phyloP scores from a whole-genome alignment of 2,329 filamentous ascomycete species.

The Fusarium denticulatum region DNA sequence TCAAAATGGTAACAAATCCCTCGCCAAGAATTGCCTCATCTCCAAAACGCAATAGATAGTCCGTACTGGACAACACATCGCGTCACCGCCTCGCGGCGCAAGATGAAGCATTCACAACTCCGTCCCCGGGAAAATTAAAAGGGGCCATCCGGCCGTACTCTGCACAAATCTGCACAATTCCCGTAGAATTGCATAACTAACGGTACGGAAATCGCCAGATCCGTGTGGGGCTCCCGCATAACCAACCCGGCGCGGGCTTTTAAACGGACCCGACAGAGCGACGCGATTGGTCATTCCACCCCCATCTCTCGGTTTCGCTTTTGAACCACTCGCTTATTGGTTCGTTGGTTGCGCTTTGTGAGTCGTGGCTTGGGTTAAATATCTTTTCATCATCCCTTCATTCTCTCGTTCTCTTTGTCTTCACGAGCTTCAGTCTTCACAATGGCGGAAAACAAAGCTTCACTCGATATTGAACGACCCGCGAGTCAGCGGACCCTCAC shows the following conservation, averaged over 20 bases:
- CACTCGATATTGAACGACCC: constrained; percentile 10
- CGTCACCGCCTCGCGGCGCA: rapidly evolving
- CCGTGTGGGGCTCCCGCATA: constrained; percentile 27
- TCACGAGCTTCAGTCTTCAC: not conserved
- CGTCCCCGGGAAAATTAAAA: not conserved
- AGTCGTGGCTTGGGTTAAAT: constrained; percentile 9
- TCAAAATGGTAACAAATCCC: rapidly evolving
- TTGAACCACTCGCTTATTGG: not conserved
- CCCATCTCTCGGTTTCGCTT: not conserved
- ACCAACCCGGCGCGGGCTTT: not conserved
- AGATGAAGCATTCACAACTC: not conserved
- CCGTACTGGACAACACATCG: rapidly evolving
- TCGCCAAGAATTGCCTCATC: rapidly evolving
- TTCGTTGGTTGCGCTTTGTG: not conserved
- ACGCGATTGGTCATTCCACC: not conserved
- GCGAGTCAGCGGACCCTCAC: constrained; percentile 36
- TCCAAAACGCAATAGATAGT: not conserved
- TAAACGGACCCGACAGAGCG: not conserved
- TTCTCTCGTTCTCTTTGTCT: not conserved
- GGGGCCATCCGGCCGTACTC: not conserved
- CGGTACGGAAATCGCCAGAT: constrained; percentile 3
- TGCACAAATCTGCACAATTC: constrained; percentile 15
- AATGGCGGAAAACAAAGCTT: not conserved
- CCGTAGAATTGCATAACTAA: constrained; percentile 5
- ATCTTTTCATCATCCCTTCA: not conserved